Evolutionary conservation across 305 asterid species (phyloP), one percentile per base, ranked within the genome.

Genomic region (Solanum chacoense): DNA sequence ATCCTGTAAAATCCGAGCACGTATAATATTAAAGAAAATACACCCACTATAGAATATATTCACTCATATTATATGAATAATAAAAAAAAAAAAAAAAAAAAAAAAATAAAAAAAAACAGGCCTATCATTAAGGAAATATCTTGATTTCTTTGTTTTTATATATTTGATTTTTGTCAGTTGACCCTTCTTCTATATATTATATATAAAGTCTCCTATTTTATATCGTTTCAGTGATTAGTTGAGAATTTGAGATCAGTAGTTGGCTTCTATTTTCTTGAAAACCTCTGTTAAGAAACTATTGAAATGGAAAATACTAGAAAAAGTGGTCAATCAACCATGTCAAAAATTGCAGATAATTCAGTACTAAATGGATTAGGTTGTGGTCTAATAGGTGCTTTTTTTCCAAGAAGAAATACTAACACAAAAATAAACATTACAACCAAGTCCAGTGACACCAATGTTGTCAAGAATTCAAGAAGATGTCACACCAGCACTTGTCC

Each of bases 321-420:
- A 90, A 89, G 79, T 92, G 72, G 90, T 79, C 36, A 79, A 24
- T 79, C 35, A 79, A 79, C 85, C 14, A 40, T 13, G 36, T 26
- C 85, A 38, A 16, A 40, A 38, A 28, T 38, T 79, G 65, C 88
- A 8, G 74, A 85, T n/a, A 88, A 31, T 50, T 59, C 90, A 0
- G 79, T 78, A 74, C 91, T 92, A 83, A 89, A 85, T 45, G 91
- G 91, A 35, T 31, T 77, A 13, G 97, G 96, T 1, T 93, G 97
- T 91, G 95, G 97, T 84, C 89, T 94, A 24, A 90, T 93, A 9
- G 91, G 91, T 59, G 88, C 90, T 31, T 6, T 94, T 71, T 90
- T 94, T 5, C 92, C 86, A 2, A 84, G 77, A 10, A 91, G 90
- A 28, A 73, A 69, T 31, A 85, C 84, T 36, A 89, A 35, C 86